Conservation (phyloP, 805 yeast genomes). For the Saturnispora bothae region DNA sequence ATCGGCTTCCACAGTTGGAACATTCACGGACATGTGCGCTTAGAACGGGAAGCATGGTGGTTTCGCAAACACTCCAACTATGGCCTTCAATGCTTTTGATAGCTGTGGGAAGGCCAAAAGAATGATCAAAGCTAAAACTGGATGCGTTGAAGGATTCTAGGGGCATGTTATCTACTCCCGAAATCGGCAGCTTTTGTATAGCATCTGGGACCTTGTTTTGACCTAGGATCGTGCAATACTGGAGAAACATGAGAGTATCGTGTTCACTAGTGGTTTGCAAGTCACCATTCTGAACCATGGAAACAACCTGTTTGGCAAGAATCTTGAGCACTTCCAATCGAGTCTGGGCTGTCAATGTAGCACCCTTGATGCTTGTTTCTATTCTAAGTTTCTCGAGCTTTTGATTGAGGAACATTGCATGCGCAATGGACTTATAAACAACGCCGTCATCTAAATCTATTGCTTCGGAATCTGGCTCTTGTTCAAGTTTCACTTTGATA, state of each 20-base stretch:
- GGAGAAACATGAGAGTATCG: slow-evolving; percentile 10
- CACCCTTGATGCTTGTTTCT: neutral
- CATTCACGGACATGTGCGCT: slow-evolving; percentile 10
- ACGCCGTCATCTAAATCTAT: neutral
- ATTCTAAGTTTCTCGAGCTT: slow-evolving; percentile 7
- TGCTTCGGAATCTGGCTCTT: neutral
- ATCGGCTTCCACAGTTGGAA: slow-evolving; percentile 8
- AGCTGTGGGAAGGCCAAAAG: neutral
- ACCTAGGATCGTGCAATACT: slow-evolving; percentile 8
- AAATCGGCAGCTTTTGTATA: slow-evolving; percentile 6
- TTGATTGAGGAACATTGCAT: slow-evolving; percentile 7
- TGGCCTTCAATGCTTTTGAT: slow-evolving; percentile 12
- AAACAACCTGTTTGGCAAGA: slow-evolving; percentile 11
- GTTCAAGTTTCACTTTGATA: neutral
- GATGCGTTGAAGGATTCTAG: slow-evolving; percentile 5
- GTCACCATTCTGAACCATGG: slow-evolving; percentile 5
- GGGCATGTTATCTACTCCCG: slow-evolving; percentile 1
- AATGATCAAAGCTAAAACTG: slow-evolving; percentile 2
- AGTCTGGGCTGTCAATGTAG: neutral
- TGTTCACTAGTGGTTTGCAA: slow-evolving; percentile 5
- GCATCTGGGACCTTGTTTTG: slow-evolving; percentile 3
- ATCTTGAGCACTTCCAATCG: neutral
- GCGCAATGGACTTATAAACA: neutral
- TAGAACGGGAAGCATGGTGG: slow-evolving; percentile 13
- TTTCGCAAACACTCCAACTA: slow-evolving; percentile 13